phyloP scores from a whole-genome alignment of 1,284 basidiomycete species.

The Sparassis latifolia region DNA sequence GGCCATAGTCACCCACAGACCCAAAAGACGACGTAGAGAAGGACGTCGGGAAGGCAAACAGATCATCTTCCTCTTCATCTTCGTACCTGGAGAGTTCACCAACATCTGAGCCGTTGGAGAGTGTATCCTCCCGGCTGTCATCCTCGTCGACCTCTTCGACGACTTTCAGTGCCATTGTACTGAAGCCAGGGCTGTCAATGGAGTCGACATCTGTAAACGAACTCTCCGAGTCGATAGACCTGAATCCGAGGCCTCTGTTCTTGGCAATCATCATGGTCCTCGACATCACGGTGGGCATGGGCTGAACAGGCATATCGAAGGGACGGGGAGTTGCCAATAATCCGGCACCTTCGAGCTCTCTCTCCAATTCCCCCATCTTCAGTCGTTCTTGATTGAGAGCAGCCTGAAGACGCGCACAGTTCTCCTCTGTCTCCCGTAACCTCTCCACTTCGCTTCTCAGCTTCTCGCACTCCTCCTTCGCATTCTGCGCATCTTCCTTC shows the following conservation, averaged over 20 bases:
- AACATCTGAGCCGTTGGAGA: constrained; percentile 32
- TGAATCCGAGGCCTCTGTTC: constrained; percentile 44
- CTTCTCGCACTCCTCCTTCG: constrained; percentile 22
- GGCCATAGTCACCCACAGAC: constrained; percentile 44
- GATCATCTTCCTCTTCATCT: constrained; percentile 57
- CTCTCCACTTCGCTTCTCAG: constrained; percentile 28
- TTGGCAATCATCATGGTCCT: constrained; percentile 20
- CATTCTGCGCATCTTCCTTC: constrained; percentile 24
- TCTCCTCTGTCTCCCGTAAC: constrained; percentile 24
- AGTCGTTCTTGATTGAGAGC: constrained; percentile 32
- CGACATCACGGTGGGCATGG: constrained; percentile 18
- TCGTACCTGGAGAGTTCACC: constrained; percentile 59
- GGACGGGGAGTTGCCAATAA: constrained; percentile 38
- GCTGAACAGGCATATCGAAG: constrained; percentile 21
- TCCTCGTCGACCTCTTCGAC: constrained; percentile 52
- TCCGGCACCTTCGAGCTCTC: constrained; percentile 36
- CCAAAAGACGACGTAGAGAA: constrained; percentile 43
- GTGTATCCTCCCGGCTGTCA: constrained; percentile 27
- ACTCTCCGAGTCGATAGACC: constrained; percentile 55
- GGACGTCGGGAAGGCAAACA: constrained; percentile 32
- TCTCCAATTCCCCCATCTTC: constrained; percentile 34
- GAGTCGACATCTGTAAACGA: constrained; percentile 63
- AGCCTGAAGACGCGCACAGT: constrained; percentile 27
- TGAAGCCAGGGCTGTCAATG: constrained; percentile 33
- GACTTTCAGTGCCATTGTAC: constrained; percentile 42